A percentile compares a stretch with the other conserved stretches of the same genome.
Evolutionary conservation across 2,329 filamentous ascomycete genomes (phyloP).

Genomic region (Epichloe scottii): DNA sequence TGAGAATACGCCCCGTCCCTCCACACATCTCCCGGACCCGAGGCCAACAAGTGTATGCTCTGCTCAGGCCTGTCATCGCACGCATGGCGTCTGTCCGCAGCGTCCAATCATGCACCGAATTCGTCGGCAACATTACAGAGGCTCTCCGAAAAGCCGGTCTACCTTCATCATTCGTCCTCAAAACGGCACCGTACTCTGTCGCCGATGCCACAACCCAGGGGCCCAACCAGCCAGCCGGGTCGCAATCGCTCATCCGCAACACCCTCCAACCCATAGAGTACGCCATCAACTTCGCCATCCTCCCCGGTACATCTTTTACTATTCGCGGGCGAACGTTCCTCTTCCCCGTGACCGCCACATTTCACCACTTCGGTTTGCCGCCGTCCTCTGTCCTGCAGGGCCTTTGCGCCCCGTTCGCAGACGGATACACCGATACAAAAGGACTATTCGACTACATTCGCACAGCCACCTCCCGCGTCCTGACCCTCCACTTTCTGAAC

Average conservation of each 20-base stretch:
- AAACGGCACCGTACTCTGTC: conserved; percentile 22
- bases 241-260: conserved; percentile 32
- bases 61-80: conserved; percentile 40
- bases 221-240: conserved; percentile 26
- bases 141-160: conserved; percentile 35
- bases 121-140: conserved; percentile 30
- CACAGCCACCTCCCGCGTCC: conserved; percentile 27
- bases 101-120: conserved; percentile 25
- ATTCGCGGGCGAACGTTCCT: conserved; percentile 33
- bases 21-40: conserved; percentile 25
- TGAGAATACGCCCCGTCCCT: conserved; percentile 46
- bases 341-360: conserved; percentile 30
- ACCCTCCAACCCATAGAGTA: conserved; percentile 30
- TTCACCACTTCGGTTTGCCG: conserved; percentile 30
- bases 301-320: conserved; percentile 28
- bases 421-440: conserved; percentile 30
- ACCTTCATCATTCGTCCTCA: conserved; percentile 29
- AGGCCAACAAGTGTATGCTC: conserved; percentile 31
- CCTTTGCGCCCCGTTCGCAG: conserved; percentile 30
- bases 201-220: conserved; percentile 16
- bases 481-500: conserved; percentile 24
- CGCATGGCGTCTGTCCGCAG: conserved; percentile 32
- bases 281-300: conserved; percentile 32
- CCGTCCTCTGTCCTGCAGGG: conserved; percentile 22
- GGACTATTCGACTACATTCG: conserved; percentile 35